Base-by-base conservation (phyloP, 805 yeast genomes). In the Ogataea wickerhamii region DNA sequence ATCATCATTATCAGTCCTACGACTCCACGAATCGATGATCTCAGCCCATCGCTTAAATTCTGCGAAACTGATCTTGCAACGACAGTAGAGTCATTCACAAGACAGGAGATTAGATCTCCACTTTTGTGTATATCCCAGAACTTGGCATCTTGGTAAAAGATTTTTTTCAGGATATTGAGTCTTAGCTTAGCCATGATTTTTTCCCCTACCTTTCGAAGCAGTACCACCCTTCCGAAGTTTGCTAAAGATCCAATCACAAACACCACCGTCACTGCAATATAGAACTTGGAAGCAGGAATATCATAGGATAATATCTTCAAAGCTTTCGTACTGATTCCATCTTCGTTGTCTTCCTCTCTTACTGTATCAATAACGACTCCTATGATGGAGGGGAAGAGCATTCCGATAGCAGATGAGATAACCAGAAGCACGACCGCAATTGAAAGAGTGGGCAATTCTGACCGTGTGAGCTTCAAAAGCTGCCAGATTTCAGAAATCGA, bases 1-100 rank as follows among this genome's bases (percentile, higher is more conserved):
- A 86, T 68, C 98, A 91, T 91, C 96, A 89, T 87, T 3, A 86
- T 75, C 32, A 89, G 66, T 5, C 97, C 98, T 28, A 87, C 95
- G 32, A 75, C 68, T 1, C 96, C 96, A 51, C 87, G 79, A 16
- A 91, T 77, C 1, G 80, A 59, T 0, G 97, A 80, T 41, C 97
- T 68, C 25, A 88, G 71, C n/a, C 98, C 98, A 58, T 91, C 97
- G 40, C 93, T 82, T 18, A 91, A 72, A 58, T 91, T 89, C 49
- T 84, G 91, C 23, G 96, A 87, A 14, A 91, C 76, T 0, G 96
- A 79, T 52, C 82, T 78, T 5, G 96, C 76, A 11, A 91, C 94
- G 30, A 91, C 78, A 21, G 88, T 87, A 1, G 96, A 84, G 58
- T 91, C 98, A 28, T 86, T 82, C 4, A 93, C 83, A 33, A 91